Evolutionary conservation across 495 filamentous ascomycete genomes (phyloP), one percentile per base, ranked within the genome.

Genomic region (Penicillium roqueforti): DNA sequence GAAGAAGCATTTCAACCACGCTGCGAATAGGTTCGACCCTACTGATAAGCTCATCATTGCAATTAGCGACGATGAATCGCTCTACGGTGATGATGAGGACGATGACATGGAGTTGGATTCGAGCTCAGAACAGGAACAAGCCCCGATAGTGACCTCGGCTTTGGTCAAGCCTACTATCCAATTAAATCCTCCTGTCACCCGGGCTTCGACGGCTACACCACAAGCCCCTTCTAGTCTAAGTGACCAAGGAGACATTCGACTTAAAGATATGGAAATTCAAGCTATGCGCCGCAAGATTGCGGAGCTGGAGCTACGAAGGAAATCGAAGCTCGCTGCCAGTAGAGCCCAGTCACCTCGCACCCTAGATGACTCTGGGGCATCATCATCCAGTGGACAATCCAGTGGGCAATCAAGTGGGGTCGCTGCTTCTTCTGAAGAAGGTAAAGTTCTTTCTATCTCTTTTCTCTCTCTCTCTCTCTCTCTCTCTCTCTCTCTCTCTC

Each of bases 281-380:
- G 78, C 78, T 36, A 82, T 92, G 76, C 88, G 82, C 57, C 80
- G 80, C 64, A 85, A 79, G 51, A 92, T 96, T 65, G 87, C 85
- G 14, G 85, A 90, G 61, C 78, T 84, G 32, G 88, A 95, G 66
- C 79, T 86, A 29, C 81, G 78, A 53, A 83, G 81, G 55, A 83
- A 83, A 66, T 73, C 73, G 32, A 83, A 78, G 58, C 66, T 76
- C 25, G 74, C 66, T 48, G 67, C 68, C 20, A 75, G 66, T 43
- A 69, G 66, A 43, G 65, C 63, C 32, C 62, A 73, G 31, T 73
- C 69, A 20, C 70, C 72, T 53, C 62, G 54, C 25, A 45, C 37
- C 32, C 6, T 62, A 14, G 61, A 68, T 43, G 45, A 56, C 25
- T 61, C 62, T 9, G 47, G 36, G 8, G 25, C 44, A 13, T 61